These are phyloP conservation scores for Leucosporidium creatinivorum DNA, from an alignment of 768 basidiomycete species.

Conservation along the genomic window DNA sequence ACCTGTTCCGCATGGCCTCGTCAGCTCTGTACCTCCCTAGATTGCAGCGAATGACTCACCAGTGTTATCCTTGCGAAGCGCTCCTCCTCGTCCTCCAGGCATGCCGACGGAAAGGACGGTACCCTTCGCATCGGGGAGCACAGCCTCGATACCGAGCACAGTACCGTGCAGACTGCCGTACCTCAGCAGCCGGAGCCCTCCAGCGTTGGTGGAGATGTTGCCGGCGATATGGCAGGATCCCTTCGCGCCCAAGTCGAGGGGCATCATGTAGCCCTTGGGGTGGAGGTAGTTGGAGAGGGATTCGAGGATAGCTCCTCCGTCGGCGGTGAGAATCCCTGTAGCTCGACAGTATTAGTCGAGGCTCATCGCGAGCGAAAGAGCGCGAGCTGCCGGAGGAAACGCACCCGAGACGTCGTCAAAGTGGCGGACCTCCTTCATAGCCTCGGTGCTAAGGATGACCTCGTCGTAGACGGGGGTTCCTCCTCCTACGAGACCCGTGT, in stretches of 20 bases:
- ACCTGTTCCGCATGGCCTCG: constrained; percentile 47
- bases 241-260: constrained; percentile 44
- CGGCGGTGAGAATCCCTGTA: constrained; percentile 68
- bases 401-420: constrained; percentile 46
- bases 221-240: constrained; percentile 85
- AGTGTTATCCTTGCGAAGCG: constrained; percentile 90
- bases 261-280: constrained; percentile 89
- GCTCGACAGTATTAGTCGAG: not conserved
- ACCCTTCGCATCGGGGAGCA: constrained; percentile 73
- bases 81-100: constrained; percentile 43
- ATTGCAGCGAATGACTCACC: constrained; percentile 44
- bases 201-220: constrained; percentile 94
- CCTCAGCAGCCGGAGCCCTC: constrained; percentile 84
- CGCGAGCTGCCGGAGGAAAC: not conserved
- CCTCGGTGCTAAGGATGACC: constrained; percentile 62
- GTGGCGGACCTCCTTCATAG: constrained; percentile 57
- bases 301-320: constrained; percentile 91
- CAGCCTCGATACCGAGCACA: constrained; percentile 91
- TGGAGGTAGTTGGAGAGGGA: constrained; percentile 76
- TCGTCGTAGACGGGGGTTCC: constrained; percentile 83
- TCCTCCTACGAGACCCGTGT: constrained; percentile 92
- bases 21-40: not conserved
- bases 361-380: not conserved
- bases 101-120: constrained; percentile 81
- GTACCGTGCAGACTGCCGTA: constrained; percentile 93